Evolutionary conservation across 2,329 filamentous ascomycete species (phyloP), one percentile per base, ranked within the genome.

Genomic region (Aspergillus brasiliensis): DNA sequence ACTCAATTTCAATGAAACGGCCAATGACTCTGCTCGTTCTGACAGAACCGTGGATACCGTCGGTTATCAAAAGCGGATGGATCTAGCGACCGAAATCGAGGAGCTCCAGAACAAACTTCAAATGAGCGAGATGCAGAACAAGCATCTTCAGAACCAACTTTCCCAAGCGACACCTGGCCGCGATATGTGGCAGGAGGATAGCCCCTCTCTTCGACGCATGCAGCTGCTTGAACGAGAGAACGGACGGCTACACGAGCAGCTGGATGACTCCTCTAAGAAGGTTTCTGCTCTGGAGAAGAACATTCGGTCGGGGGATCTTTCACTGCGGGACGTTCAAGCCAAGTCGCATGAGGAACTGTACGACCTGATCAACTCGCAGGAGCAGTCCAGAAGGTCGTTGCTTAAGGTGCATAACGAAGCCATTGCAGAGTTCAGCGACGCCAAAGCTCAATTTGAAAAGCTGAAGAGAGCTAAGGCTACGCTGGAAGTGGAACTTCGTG

Each of bases 271-370:
- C 2, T 84, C 89, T 17, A 94, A 91, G 82, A 97, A 97, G 78
- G 89, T 97, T 2, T 97, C 94, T 6, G 86, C 89, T 0, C 79
- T 98, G 21, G 95, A 98, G 77, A 90, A 91, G 73, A 92, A 88
- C 61, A 89, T 98, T 59, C 90, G 89, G 59, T 91, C 89, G 37
- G 95, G 93, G 11, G 91, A 97, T 74, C 82, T 98, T 5, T 95
- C 92, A 0, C 82, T 97, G 46, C 90, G 92, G 51, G 94, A 98
- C 75, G 87, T 98, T 48, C 93, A 97, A 75, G 90, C 93, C 2
- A 93, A 91, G 73, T 96, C 92, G 5, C 92, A 98, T 68, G 93
- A 97, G 72, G 95, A 98, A 75, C 87, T 98, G 17, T 90, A 96
- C 65, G 92, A 97, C 64, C 83, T 97, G 40, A 88, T 98, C 72